phyloP scores from a whole-genome alignment of 805 yeast species.

The Komagataella pastoris region DNA sequence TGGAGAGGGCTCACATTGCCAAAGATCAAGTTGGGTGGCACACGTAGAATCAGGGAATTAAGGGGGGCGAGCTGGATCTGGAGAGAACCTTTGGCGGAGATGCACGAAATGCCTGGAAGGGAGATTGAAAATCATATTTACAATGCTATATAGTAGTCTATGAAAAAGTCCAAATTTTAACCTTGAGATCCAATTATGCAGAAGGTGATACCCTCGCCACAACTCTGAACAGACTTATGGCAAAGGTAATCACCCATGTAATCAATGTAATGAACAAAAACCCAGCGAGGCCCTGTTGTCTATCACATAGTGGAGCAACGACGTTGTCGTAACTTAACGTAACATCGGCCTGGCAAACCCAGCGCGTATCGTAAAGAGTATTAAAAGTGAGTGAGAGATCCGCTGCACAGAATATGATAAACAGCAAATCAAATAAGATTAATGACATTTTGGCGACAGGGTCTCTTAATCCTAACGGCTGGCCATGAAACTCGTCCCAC shows the following conservation, averaged over 20 bases:
- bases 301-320: conserved; percentile 46
- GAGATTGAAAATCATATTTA: too few relatives aligned
- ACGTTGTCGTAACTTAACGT: conserved; percentile 2
- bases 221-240: conserved; percentile 72
- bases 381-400: conserved; percentile 78
- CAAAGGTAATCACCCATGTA: conserved; percentile 78
- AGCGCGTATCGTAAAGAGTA: conserved; percentile 62
- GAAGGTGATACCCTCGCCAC: conserved; percentile 19
- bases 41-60: neutral
- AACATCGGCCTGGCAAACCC: conserved; percentile 48
- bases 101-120: too few relatives aligned
- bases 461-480: conserved; percentile 81
- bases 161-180: neutral
- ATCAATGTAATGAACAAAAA: conserved; percentile 64
- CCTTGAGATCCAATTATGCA: neutral
- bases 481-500: conserved; percentile 82
- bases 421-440: conserved; percentile 68
- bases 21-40: neutral
- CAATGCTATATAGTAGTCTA: neutral
- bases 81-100: too few relatives aligned
- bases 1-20: neutral
- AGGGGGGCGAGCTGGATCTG: too few relatives aligned
- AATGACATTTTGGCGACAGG: conserved; percentile 75
- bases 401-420: conserved; percentile 83
- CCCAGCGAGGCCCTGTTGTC: conserved; percentile 69